These are phyloP conservation scores for Coemansia asiatica DNA, from an alignment of 192 early-diverging fungal genomes.

Conservation along the genomic window DNA sequence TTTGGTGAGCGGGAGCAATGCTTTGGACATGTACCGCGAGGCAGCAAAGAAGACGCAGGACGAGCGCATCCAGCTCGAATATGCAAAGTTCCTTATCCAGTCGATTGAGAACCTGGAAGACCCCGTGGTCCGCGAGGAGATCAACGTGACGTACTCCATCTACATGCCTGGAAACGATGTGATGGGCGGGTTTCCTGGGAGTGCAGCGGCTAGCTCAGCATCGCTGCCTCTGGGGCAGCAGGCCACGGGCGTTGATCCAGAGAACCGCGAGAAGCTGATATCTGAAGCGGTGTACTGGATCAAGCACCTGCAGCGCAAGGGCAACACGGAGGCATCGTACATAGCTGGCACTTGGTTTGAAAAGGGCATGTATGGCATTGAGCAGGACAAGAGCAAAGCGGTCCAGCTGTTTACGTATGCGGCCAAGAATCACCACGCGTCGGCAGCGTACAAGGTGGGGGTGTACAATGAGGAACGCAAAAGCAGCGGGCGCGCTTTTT, in stretches of 20 bases:
- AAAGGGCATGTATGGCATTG: conserved; percentile 59
- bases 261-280: conserved; percentile 53
- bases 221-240: conserved; percentile 53
- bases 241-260: conserved; percentile 43
- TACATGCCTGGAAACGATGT: conserved; percentile 45
- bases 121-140: conserved; percentile 45
- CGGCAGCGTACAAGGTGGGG: conserved; percentile 68
- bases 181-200: conserved; percentile 16
- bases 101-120: conserved; percentile 60
- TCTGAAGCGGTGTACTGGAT: conserved; percentile 74
- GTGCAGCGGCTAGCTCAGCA: conserved; percentile 38
- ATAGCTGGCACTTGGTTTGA: conserved; percentile 75
- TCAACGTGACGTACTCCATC: conserved; percentile 53
- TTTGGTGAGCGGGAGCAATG: conserved; percentile 52
- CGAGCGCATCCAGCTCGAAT: conserved; percentile 69
- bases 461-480: conserved; percentile 64
- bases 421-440: conserved; percentile 63
- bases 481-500: conserved; percentile 62
- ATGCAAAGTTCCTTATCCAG: conserved; percentile 74
- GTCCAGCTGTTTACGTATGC: conserved; percentile 63
- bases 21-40: conserved; percentile 70
- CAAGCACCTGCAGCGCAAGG: conserved; percentile 66
- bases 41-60: conserved; percentile 77
- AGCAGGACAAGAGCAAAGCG: conserved; percentile 66
- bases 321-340: conserved; percentile 71